phyloP scores from a whole-genome alignment of 2,329 filamentous ascomycete species.

The Ophiosphaerella korrae region DNA sequence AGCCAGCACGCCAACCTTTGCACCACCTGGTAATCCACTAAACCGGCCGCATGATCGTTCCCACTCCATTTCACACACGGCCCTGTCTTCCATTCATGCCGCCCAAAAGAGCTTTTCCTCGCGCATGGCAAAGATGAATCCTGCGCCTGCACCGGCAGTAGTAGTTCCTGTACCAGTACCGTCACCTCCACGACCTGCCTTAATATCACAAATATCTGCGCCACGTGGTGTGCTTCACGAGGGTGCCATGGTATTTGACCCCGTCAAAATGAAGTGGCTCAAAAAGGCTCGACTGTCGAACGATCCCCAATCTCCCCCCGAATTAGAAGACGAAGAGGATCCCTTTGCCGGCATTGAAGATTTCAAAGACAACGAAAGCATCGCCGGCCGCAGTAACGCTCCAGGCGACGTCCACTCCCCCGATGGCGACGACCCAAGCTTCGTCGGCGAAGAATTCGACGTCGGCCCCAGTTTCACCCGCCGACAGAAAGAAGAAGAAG shows the following conservation, averaged over 20 bases:
- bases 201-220: conserved; percentile 87
- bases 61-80: conserved; percentile 51
- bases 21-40: conserved; percentile 36
- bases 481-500: conserved; percentile 88
- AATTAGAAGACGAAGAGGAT: conserved; percentile 85
- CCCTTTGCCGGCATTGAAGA: conserved; percentile 96
- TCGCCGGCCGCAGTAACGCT: conserved; percentile 31
- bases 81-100: conserved; percentile 36
- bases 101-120: conserved; percentile 49
- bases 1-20: conserved; percentile 48
- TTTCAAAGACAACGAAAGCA: conserved; percentile 69
- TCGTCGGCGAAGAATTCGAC: conserved; percentile 93
- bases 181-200: conserved; percentile 66
- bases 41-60: conserved; percentile 41
- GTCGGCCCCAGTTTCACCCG: conserved; percentile 93
- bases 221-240: conserved; percentile 88
- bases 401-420: conserved; percentile 23
- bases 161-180: conserved; percentile 53
- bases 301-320: conserved; percentile 50
- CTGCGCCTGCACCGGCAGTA: conserved; percentile 41
- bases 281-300: conserved; percentile 62
- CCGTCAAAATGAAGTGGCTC: conserved; percentile 96
- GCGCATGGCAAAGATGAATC: conserved; percentile 35
- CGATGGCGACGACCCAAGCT: conserved; percentile 37
- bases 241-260: conserved; percentile 98